Conservation (phyloP, 345 rosid genomes). For the Linum usitatissimum region DNA sequence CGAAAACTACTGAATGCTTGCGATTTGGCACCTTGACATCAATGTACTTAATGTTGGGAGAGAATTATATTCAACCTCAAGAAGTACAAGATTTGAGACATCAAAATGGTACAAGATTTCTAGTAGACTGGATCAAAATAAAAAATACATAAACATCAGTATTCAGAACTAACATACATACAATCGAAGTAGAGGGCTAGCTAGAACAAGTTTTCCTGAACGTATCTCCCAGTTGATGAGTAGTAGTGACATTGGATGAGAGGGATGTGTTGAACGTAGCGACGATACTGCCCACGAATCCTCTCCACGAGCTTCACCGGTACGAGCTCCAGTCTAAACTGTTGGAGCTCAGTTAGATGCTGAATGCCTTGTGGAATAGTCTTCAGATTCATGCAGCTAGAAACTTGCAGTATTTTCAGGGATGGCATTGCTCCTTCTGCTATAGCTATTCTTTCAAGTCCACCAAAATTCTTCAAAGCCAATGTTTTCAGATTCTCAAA, state of each 20-base stretch:
- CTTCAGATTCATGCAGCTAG: neutral
- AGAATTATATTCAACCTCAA: too few species aligned
- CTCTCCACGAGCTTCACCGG: neutral
- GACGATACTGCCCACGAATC: neutral
- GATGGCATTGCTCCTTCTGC: constrained; percentile 2
- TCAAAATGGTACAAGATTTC: too few species aligned
- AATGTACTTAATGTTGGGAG: too few species aligned
- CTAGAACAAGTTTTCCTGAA: neutral
- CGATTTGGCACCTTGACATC: too few species aligned
- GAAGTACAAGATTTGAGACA: too few species aligned
- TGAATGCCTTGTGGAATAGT: constrained; percentile 3
- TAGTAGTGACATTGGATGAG: neutral
- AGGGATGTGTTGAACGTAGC: neutral
- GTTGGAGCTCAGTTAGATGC: neutral
- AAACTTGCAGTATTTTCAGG: neutral
- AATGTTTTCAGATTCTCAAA: neutral
- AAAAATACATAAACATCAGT: too few species aligned
- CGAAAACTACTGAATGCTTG: too few species aligned
- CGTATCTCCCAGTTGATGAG: neutral
- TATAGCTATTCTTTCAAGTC: neutral
- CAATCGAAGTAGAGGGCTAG: too few species aligned
- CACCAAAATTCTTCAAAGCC: neutral
- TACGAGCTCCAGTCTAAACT: neutral
- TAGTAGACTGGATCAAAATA: too few species aligned
- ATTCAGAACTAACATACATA: too few species aligned